These are phyloP conservation scores for Plasmodium vinckei DNA, from an alignment of 169 alveolate genomes.

Conservation along the genomic window DNA sequence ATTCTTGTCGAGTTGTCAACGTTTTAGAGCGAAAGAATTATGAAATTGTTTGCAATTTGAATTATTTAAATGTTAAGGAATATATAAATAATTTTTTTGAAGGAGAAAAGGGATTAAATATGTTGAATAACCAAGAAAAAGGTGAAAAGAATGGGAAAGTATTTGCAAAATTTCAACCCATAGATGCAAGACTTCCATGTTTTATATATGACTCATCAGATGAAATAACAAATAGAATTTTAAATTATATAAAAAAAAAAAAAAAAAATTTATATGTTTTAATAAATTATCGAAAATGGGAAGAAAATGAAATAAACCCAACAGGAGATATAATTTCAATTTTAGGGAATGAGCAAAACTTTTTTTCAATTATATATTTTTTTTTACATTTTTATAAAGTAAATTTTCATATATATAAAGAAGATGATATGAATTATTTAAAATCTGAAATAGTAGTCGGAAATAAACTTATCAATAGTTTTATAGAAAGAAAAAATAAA, in stretches of 20 bases:
- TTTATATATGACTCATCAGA: conserved; percentile 44
- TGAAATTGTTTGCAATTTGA: conserved; percentile 40
- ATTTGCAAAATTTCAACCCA: conserved; percentile 57
- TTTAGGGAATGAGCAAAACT: conserved; percentile 67
- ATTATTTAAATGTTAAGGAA: conserved; percentile 50
- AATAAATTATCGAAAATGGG: conserved; percentile 64
- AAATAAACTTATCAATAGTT: conserved; percentile 17
- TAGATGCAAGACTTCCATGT: conserved; percentile 52
- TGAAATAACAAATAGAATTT: conserved; percentile 7
- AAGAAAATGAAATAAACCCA: conserved; percentile 57
- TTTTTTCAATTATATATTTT: conserved; percentile 63
- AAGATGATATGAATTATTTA: conserved; percentile 39
- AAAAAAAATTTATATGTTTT: conserved; percentile 53
- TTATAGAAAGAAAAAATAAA: conserved; percentile 11
- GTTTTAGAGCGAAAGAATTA: conserved; percentile 37
- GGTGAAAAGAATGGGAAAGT: not conserved
- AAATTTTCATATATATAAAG: conserved; percentile 36
- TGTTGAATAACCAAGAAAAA: not conserved
- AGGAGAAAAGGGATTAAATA: conserved; percentile 2
- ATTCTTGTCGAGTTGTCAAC: conserved; percentile 59
- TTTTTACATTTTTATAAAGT: conserved; percentile 58
- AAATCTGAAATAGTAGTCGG: conserved; percentile 11
- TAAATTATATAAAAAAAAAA: conserved; percentile 36
- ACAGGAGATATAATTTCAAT: conserved; percentile 54
- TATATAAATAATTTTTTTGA: conserved; percentile 44